These are phyloP conservation scores for Lentinula detonsa DNA, from an alignment of 768 basidiomycete species.

Conservation along the genomic window DNA sequence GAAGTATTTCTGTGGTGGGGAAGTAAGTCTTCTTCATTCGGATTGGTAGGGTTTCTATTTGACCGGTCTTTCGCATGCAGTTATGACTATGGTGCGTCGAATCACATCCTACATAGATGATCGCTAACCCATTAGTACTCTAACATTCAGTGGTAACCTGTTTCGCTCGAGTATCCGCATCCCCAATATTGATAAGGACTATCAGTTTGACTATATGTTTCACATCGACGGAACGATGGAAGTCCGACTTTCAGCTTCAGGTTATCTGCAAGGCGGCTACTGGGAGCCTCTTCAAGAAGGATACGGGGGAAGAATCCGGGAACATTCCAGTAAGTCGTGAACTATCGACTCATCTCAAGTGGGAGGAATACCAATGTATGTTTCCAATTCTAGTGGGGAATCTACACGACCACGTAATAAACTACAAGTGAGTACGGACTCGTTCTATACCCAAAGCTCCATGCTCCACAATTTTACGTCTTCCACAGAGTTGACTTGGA, in stretches of 20 bases:
- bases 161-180: neutral
- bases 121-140: neutral
- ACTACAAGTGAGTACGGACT: constrained; percentile 37
- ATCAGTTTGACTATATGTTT: constrained; percentile 61
- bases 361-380: neutral
- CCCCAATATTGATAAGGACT: too few species aligned
- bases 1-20: constrained; percentile 56
- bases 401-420: constrained; percentile 64
- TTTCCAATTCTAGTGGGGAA: constrained; percentile 42
- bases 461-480: neutral
- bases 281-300: constrained; percentile 43
- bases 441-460: neutral
- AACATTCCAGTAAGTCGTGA: constrained; percentile 41
- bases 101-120: neutral
- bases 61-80: constrained; percentile 19
- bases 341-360: neutral
- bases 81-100: constrained; percentile 47
- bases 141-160: neutral
- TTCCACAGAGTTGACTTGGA: constrained; percentile 53
- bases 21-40: constrained; percentile 38
- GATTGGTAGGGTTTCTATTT: neutral
- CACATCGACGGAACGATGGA: constrained; percentile 63
- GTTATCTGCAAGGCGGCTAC: constrained; percentile 61
- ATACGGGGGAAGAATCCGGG: constrained; percentile 52
- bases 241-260: constrained; percentile 61